phyloP scores from a whole-genome alignment of 2,329 filamentous ascomycete species.

The Stylonectria norvegica region DNA sequence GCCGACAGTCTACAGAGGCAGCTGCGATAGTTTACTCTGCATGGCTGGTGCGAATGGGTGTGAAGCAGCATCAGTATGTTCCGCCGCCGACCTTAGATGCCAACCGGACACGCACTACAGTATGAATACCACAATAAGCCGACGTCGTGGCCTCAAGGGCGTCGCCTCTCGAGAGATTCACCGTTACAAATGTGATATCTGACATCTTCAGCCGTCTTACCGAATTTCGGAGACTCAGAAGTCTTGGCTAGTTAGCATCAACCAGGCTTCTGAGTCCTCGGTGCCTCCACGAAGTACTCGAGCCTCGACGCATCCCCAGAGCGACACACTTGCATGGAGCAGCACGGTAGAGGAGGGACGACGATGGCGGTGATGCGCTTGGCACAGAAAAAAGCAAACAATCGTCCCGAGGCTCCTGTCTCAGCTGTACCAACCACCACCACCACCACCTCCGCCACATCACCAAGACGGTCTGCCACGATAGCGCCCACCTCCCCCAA shows the following conservation, averaged over 20 bases:
- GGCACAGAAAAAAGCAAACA: constrained; percentile 9
- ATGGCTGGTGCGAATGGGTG: no score
- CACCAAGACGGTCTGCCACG: no score
- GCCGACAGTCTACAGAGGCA: neutral
- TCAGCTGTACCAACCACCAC: constrained; percentile 1
- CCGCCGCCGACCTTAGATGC: no score
- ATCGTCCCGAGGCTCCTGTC: neutral
- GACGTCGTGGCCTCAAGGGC: no score
- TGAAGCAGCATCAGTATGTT: no score
- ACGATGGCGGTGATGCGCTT: no score
- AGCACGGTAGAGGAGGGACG: constrained; percentile 5
- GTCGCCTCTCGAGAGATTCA: no score
- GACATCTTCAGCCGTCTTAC: neutral
- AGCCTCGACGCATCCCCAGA: constrained; percentile 3
- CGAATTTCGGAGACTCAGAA: no score
- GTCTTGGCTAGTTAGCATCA: neutral
- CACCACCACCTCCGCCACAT: neutral
- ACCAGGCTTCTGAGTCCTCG: neutral
- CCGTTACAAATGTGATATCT: neutral
- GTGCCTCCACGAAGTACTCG: no score
- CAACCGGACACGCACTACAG: no score
- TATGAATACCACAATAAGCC: no score
- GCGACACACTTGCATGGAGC: constrained; percentile 13
- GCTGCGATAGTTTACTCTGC: no score
- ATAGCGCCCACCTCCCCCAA: neutral